phyloP scores from a whole-genome alignment of 106 monocot genomes.

The Vanilla planifolia region DNA sequence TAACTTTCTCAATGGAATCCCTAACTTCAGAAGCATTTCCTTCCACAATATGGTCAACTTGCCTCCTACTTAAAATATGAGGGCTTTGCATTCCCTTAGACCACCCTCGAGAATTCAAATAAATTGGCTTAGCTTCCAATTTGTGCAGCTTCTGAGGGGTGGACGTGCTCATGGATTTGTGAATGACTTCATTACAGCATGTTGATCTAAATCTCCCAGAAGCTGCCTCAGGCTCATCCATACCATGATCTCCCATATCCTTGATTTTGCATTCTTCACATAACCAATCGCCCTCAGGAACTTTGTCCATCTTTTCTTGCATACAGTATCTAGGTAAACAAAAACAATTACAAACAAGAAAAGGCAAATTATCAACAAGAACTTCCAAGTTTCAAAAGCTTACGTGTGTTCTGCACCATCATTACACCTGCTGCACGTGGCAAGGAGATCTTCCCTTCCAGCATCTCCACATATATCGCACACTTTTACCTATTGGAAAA shows the following conservation, averaged over 20 bases:
- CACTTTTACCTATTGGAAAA: conserved; percentile 56
- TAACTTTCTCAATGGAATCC: not conserved
- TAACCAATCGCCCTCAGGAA: conserved; percentile 87
- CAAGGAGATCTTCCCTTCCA: conserved; percentile 71
- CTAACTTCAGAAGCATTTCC: conserved; percentile 19
- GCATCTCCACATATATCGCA: conserved; percentile 96
- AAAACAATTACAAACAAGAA: not conserved
- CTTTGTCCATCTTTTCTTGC: conserved; percentile 53
- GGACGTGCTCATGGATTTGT: conserved; percentile 14
- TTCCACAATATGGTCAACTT: conserved; percentile 12
- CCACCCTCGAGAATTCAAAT: conserved; percentile 3
- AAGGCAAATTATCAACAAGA: not conserved
- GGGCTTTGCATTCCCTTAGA: conserved; percentile 13
- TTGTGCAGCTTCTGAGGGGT: conserved; percentile 11
- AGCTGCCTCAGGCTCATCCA: conserved; percentile 15
- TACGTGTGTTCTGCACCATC: conserved; percentile 96
- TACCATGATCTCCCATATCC: conserved; percentile 30
- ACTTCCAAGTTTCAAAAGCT: conserved; percentile 12
- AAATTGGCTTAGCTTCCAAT: conserved; percentile 8
- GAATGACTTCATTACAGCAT: conserved; percentile 18
- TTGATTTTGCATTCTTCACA: conserved; percentile 84
- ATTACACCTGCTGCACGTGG: conserved; percentile 69
- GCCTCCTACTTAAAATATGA: conserved; percentile 5
- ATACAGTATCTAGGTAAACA: conserved; percentile 62
- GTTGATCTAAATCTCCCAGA: conserved; percentile 15